A percentile compares a stretch with the other conserved stretches of the same genome.
phyloP scores from a whole-genome alignment of 768 basidiomycete species.

The Termitomyces sp. region DNA sequence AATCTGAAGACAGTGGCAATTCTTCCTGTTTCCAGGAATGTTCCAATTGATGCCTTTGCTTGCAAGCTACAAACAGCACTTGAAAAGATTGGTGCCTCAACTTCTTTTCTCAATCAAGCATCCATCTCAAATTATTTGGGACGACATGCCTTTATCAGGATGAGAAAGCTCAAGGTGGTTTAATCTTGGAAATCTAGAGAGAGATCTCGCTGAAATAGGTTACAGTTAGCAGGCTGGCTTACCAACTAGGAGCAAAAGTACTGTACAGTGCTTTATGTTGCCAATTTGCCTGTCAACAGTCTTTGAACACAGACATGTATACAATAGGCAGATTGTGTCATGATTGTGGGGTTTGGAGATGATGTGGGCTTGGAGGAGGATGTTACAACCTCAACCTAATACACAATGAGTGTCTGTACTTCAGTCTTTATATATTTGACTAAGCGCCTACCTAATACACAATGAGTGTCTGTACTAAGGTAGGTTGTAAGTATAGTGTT shows the following conservation, averaged over 20 bases:
- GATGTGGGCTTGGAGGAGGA: conserved; percentile 91
- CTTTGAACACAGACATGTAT: conserved; percentile 99
- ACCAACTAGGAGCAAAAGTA: conserved; percentile 94
- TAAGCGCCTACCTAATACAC: no score
- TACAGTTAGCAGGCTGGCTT: conserved; percentile 66
- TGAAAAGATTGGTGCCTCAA: conserved; percentile 90
- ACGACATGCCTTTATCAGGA: conserved; percentile 89
- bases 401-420: no score
- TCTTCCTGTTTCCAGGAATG: conserved; percentile 77
- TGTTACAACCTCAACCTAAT: no score
- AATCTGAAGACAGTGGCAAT: conserved; percentile 95
- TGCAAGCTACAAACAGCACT: conserved; percentile 83
- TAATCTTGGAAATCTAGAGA: not conserved
- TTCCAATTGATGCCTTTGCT: conserved; percentile 88
- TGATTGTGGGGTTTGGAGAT: conserved; percentile 93
- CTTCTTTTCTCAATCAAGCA: conserved; percentile 90
- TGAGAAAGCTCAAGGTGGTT: conserved; percentile 94
- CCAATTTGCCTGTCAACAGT: conserved; percentile 89
- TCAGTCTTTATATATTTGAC: no score
- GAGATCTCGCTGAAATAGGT: not conserved
- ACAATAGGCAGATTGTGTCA: conserved; percentile 91
- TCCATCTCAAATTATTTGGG: conserved; percentile 90
- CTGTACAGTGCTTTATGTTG: conserved; percentile 91
- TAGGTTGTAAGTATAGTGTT: no score
- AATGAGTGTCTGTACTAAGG: no score